These are phyloP conservation scores for Starmera stellimalicola DNA, from an alignment of 1,139 yeast genomes.

Conservation along the genomic window DNA sequence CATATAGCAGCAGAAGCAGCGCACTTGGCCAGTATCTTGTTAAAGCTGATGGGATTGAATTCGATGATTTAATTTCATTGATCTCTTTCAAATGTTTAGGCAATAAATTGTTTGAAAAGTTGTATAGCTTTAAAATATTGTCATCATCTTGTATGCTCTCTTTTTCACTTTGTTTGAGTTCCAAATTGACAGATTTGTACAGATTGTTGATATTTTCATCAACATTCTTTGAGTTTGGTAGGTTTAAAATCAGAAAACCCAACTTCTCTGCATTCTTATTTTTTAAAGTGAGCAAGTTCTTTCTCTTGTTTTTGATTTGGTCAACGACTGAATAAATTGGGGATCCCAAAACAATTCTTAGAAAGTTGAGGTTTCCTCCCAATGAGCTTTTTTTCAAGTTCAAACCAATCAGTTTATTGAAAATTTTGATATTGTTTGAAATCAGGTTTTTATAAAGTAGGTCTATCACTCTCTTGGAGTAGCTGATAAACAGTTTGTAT, in stretches of 20 bases:
- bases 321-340: constrained; percentile 25
- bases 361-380: constrained; percentile 10
- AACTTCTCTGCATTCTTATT: constrained; percentile 23
- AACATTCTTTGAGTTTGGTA: constrained; percentile 17
- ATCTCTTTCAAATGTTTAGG: constrained; percentile 1
- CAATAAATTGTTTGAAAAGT: constrained; percentile 4
- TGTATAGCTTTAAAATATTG: constrained; percentile 6
- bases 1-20: constrained; percentile 31
- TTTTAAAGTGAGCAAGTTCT: constrained; percentile 16
- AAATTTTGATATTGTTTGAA: constrained; percentile 13
- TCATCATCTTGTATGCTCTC: neutral
- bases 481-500: constrained; percentile 8
- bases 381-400: constrained; percentile 5
- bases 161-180: too few relatives aligned
- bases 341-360: constrained; percentile 22
- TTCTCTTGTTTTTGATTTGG: constrained; percentile 21
- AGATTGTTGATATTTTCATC: constrained; percentile 1
- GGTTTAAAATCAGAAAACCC: constrained; percentile 25
- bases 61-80: constrained; percentile 7
- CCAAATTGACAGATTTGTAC: neutral
- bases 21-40: constrained; percentile 64
- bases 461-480: constrained; percentile 5
- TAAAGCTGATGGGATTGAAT: constrained; percentile 38
- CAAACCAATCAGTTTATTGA: constrained; percentile 12
- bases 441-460: constrained; percentile 14